A percentile compares a stretch with the other conserved stretches of the same genome.
Conservation (phyloP, 139 green algal species). For the Edaphochlamys debaryana region DNA sequence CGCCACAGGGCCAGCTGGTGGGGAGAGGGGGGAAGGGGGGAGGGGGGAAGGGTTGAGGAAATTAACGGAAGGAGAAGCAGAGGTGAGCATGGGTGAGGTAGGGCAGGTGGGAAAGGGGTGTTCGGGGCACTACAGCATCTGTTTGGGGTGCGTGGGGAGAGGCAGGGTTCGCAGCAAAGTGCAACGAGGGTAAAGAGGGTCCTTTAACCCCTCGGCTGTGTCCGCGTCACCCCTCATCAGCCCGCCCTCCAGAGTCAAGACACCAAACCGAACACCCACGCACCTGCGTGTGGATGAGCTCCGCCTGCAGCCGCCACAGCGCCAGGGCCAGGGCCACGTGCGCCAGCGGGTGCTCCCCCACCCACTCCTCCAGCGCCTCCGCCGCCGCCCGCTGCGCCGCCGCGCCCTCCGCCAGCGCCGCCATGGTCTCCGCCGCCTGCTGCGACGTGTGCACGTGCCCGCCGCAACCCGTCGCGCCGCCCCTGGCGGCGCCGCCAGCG, state of each 20-base stretch:
- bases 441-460: neutral
- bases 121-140: too few relatives aligned
- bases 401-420: neutral
- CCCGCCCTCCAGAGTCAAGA: too few relatives aligned
- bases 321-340: slow-evolving; percentile 5
- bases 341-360: slow-evolving; percentile 11
- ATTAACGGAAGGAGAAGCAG: neutral
- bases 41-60: neutral
- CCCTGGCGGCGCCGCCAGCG: too few relatives aligned
- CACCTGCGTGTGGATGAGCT: slow-evolving; percentile 10
- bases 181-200: too few relatives aligned
- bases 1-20: slow-evolving; percentile 34
- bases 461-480: too few relatives aligned
- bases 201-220: too few relatives aligned
- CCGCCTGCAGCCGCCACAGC: slow-evolving; percentile 22
- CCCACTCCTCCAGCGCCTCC: slow-evolving; percentile 13
- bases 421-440: neutral
- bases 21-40: neutral
- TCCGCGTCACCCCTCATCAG: too few relatives aligned
- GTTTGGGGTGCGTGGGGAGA: too few relatives aligned
- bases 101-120: neutral
- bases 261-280: too few relatives aligned
- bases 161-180: too few relatives aligned
- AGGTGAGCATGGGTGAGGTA: too few relatives aligned
- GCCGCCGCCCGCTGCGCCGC: slow-evolving; percentile 1